Percentiles rank a stretch among this genome's conserved stretches.
These are phyloP conservation scores for Opeltia flavorubescens DNA, from an alignment of 495 filamentous ascomycete species.

Conservation along the genomic window DNA sequence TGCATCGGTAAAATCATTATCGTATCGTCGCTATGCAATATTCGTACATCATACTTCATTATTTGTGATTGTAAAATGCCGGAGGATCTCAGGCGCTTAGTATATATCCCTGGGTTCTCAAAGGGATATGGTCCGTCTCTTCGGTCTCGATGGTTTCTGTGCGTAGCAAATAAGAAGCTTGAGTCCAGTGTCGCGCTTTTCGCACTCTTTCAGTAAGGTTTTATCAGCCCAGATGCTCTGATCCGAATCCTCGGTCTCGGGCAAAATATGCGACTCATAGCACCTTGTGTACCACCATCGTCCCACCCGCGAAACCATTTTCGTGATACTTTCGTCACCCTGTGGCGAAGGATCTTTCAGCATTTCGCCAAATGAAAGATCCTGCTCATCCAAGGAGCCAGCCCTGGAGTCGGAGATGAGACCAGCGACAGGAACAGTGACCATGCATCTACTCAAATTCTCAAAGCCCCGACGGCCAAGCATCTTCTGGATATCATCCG, in stretches of 20 bases:
- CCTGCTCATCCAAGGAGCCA: conserved; percentile 27
- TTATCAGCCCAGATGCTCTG: conserved; percentile 72
- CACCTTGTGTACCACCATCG: conserved; percentile 93
- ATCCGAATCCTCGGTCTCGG: conserved; percentile 26
- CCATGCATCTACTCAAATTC: conserved; percentile 72
- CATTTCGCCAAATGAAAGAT: conserved; percentile 53
- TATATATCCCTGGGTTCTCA: no score
- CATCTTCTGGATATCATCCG: conserved; percentile 63
- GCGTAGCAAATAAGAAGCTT: conserved; percentile 85
- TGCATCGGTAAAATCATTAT: no score
- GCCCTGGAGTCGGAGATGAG: conserved; percentile 33
- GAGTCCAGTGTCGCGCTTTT: conserved; percentile 72
- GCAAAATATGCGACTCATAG: conserved; percentile 59
- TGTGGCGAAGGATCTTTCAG: conserved; percentile 44
- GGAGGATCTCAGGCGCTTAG: no score
- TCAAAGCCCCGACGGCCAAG: conserved; percentile 69
- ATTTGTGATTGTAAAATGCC: no score
- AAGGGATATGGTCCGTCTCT: conserved; percentile 39
- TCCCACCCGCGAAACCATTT: conserved; percentile 82
- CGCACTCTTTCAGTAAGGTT: conserved; percentile 66
- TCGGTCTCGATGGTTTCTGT: conserved; percentile 53
- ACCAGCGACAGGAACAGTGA: conserved; percentile 80
- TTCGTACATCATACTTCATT: no score
- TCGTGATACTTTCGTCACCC: conserved; percentile 68
- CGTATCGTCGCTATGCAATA: no score